Base-by-base conservation (phyloP, 345 rosid species). In the Syzygium aromaticum region DNA sequence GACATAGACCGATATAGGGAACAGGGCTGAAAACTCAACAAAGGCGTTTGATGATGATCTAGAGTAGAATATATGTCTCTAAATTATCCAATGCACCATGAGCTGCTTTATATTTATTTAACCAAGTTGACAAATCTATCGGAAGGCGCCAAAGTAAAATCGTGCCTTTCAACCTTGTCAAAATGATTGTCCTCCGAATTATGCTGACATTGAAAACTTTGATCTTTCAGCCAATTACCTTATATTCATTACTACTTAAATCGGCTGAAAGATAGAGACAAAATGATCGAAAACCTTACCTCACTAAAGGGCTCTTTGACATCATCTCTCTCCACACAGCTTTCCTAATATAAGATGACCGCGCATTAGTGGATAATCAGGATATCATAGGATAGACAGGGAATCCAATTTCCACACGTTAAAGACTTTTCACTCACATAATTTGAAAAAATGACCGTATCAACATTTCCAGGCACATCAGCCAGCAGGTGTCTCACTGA, bases 291-390 rank as follows among this genome's bases (percentile, higher is more conserved):
- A 84, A 46, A 59, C n/a, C 77, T 84, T 93, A 98, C 99, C 96
- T 95, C 99, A 86, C 93, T 96, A 86, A 98, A 95, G 87, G 99
- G 99, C 87, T 95, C 99, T 92, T 90, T 94, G 86, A 95, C 88
- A 90, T 96, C 96, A 85, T 96, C 99, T 85, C 94, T 90, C 93
- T 98, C 99, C 87, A 95, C 95, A 86, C 98, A 92, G 88, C 97
- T 95, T 92, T 98, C 99, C 99, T 98, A 93, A 90, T 90, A 54
- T 63, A 88, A 88, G n/a, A 30, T 86, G 8, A 43, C 22, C 57
- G 38, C 56, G 54, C 38, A 51, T 56, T 19, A 82, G 78, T 52
- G 52, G 28, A 52, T 17, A 23, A 86, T 86, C 23, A 59, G 38
- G 54, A 57, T 21, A 46, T 22, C 14, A 30, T 14, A 25, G 51